Percentiles rank a stretch among this genome's conserved stretches.
Conservation (phyloP, 2,329 filamentous ascomycete species). For the Xylariomycetidae sp. region DNA sequence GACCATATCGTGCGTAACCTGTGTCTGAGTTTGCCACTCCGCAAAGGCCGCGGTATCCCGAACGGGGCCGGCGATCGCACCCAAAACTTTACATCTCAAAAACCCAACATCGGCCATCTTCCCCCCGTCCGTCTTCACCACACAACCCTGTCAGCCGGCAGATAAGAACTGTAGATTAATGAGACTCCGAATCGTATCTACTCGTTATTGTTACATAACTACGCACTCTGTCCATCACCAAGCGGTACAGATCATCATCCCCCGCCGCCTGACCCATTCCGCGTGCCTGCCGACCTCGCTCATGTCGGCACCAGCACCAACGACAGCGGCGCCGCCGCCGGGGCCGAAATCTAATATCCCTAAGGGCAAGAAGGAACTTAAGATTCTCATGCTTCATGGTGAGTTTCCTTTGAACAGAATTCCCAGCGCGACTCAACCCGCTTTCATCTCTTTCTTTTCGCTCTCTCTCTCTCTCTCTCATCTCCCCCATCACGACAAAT, state of each 20-base stretch:
- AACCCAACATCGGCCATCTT: too few species aligned
- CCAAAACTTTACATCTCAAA: too few species aligned
- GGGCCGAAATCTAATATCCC: conserved; percentile 28
- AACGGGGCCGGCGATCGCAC: too few species aligned
- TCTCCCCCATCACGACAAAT: conserved; percentile 1
- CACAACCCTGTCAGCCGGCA: too few species aligned
- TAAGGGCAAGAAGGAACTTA: conserved; percentile 46
- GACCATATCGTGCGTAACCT: too few species aligned
- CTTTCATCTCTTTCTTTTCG: background rate
- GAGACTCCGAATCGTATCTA: background rate
- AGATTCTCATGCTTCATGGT: conserved; percentile 77
- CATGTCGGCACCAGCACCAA: too few species aligned
- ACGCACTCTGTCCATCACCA: background rate
- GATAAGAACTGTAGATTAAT: too few species aligned
- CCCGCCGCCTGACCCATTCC: background rate
- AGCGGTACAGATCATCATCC: background rate
- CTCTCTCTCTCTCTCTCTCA: background rate
- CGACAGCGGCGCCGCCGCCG: conserved; percentile 6
- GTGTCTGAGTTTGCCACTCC: too few species aligned
- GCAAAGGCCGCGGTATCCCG: too few species aligned
- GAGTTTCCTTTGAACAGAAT: conserved; percentile 14
- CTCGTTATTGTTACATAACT: too few species aligned
- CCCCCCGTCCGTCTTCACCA: too few species aligned
- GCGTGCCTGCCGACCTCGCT: background rate
- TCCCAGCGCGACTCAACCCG: background rate